phyloP scores from a whole-genome alignment of 2,329 filamentous ascomycete species.

The Clonostachys sp. region DNA sequence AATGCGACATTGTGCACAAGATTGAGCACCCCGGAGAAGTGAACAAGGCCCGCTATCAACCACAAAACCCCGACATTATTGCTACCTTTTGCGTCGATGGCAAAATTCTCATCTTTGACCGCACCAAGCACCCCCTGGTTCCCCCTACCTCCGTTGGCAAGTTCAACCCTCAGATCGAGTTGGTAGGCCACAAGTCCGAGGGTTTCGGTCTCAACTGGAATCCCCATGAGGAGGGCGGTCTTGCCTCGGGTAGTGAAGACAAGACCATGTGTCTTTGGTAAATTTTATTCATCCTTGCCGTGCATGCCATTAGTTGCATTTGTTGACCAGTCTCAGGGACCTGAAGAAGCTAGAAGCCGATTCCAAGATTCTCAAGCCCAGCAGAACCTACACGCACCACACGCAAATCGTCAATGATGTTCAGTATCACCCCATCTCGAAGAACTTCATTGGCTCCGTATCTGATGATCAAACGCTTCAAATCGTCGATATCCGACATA shows the following conservation, averaged over 20 bases:
- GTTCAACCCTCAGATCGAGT: slow-evolving; percentile 77
- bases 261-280: slow-evolving; percentile 88
- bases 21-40: slow-evolving; percentile 96
- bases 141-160: slow-evolving; percentile 55
- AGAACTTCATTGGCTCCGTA: slow-evolving; percentile 82
- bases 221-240: slow-evolving; percentile 72
- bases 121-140: slow-evolving; percentile 82
- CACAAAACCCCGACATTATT: slow-evolving; percentile 94
- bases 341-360: slow-evolving; percentile 69
- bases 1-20: slow-evolving; percentile 89
- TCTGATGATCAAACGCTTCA: slow-evolving; percentile 94
- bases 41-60: slow-evolving; percentile 97
- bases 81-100: slow-evolving; percentile 88
- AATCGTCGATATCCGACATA: slow-evolving; percentile 78
- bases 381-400: slow-evolving; percentile 80
- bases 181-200: slow-evolving; percentile 80
- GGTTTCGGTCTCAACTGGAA: slow-evolving; percentile 94
- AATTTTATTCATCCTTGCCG: slow-evolving; percentile 11
- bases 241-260: slow-evolving; percentile 90
- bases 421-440: slow-evolving; percentile 85
- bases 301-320: too few species aligned
- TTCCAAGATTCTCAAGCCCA: slow-evolving; percentile 66
- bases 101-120: slow-evolving; percentile 88
- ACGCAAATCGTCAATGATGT: slow-evolving; percentile 93
- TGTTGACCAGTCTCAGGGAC: slow-evolving; percentile 52